A percentile compares a stretch with the other conserved stretches of the same genome.
phyloP scores from a whole-genome alignment of 1,284 basidiomycete genomes.

The Mycosarcoma mackinlayi region DNA sequence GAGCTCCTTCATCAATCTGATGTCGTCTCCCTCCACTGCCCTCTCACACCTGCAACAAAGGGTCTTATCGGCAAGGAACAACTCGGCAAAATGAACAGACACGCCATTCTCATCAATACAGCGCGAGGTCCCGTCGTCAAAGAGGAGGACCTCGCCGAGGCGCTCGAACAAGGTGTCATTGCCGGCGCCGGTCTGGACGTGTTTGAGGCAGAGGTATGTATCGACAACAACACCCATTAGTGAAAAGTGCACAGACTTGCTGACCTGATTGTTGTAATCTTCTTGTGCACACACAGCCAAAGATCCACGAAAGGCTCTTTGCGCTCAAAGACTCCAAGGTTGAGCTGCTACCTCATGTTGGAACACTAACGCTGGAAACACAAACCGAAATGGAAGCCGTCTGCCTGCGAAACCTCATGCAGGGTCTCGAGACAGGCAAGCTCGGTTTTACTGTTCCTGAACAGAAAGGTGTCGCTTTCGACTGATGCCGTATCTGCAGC shows the following conservation, averaged over 20 bases:
- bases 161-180: conserved; percentile 48
- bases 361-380: conserved; percentile 66
- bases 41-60: conserved; percentile 69
- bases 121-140: conserved; percentile 71
- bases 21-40: conserved; percentile 71
- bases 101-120: conserved; percentile 71
- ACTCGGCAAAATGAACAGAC: conserved; percentile 68
- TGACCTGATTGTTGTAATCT: neutral
- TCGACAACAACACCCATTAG: no score
- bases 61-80: conserved; percentile 69
- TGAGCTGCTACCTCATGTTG: conserved; percentile 58
- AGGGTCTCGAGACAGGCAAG: conserved; percentile 61
- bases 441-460: conserved; percentile 64
- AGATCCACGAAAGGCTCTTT: conserved; percentile 44
- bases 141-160: conserved; percentile 64
- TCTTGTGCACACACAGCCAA: conserved; percentile 24
- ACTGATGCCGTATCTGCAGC: neutral
- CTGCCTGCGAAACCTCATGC: conserved; percentile 63
- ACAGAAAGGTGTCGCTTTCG: conserved; percentile 54
- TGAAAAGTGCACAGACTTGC: no score
- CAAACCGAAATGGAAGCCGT: conserved; percentile 68
- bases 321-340: conserved; percentile 50
- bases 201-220: conserved; percentile 70
- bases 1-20: conserved; percentile 69
- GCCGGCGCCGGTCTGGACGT: conserved; percentile 85